Base-by-base conservation (phyloP, 768 basidiomycete species). In the Pleurotus tuber-regium region DNA sequence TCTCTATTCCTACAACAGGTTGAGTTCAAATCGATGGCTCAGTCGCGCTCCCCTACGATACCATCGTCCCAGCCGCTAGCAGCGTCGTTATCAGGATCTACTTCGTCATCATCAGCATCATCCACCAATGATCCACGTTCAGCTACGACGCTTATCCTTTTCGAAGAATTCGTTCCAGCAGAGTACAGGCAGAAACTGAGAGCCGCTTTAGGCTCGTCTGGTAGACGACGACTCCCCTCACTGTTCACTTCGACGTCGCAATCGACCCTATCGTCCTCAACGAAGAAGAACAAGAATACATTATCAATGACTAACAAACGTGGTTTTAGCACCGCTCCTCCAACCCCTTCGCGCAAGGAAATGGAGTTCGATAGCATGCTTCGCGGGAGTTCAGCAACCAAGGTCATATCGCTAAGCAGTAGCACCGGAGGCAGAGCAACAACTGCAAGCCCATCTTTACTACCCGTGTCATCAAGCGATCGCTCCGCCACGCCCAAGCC, bases 161-260 rank as follows among this genome's bases (percentile, higher is more conserved):
- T 92, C 57, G 94, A 99, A 68, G 97, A 98, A 66, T 89, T 92
- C 50, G 92, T 99, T 2, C 96, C 95, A 0, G 70, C 81, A 31
- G 94, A 93, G 63, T 93, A 92, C 60, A 76, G 89, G 3, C 83
- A 89, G 39, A 85, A 90, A 57, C 76, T 95, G 4, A 81, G 82
- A 4, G 72, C 76, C 12, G 74, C 79, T 2, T 21, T 48, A 24
- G 46, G 46, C 16, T 70, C 76, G 0, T 72, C 71, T 6, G 71
- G 67, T 14, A 76, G 83, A 12, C 74, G 79, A n/a, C 82, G 84
- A 6, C 67, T 90, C n/a, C 85, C 85, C 2, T 84, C 84, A 12
- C 69, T 87, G 31, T 89, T 90, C 57, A 75, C 82, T 9, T 66
- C 77, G 21, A 70, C 76, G 24, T 66, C 62, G n/a, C 79, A 74